Base-by-base conservation (phyloP, 1,284 basidiomycete species). In the Paramarasmius palmivorus region DNA sequence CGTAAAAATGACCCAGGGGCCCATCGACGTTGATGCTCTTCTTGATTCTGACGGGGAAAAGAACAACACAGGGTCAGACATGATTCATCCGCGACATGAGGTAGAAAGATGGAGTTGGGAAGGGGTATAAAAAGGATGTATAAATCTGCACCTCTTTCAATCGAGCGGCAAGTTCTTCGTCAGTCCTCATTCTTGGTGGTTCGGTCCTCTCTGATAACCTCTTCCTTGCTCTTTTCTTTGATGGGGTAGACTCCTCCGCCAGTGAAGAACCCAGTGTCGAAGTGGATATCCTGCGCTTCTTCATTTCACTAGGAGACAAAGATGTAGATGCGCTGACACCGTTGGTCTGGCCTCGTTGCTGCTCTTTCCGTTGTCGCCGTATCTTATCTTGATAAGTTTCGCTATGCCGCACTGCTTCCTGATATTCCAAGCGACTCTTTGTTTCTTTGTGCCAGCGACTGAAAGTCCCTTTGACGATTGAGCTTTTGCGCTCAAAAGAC, bases 11-110 rank as follows among this genome's bases (percentile, higher is more conserved):
- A 83, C 14, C 85, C 85, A 48, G 73, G 75, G 0, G 84, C 82
- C 88, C 88, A 90, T 37, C 86, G 80, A 19, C 76, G 76, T 59
- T 82, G 78, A 55, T 88, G 78, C 59, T 87, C 84, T 66, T 82
- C 78, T 52, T 84, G 79, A 58, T 88, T 90, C 87, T 90, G 61
- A 17, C 54, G 51, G 54, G 39, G 12, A 10, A 8, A 19, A n/a
- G n/a, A n/a, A 32, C 29, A 32, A 32, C 29, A 32, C 29, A 32
- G 29, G 29, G n/a, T n/a, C n/a, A n/a, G n/a, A n/a, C n/a, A 32
- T 32, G 29, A 32, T 6, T 32, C 12, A 32, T 6, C 29, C 29
- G 12, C 29, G 29, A 32, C 12, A 12, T 32, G 12, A 6, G 29
- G 29, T 32, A 6, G 29, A 12, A 12, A 32, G 29, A n/a, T 32